These are phyloP conservation scores for Talaromyces sp. DNA, from an alignment of 2,329 filamentous ascomycete species.

Conservation along the genomic window DNA sequence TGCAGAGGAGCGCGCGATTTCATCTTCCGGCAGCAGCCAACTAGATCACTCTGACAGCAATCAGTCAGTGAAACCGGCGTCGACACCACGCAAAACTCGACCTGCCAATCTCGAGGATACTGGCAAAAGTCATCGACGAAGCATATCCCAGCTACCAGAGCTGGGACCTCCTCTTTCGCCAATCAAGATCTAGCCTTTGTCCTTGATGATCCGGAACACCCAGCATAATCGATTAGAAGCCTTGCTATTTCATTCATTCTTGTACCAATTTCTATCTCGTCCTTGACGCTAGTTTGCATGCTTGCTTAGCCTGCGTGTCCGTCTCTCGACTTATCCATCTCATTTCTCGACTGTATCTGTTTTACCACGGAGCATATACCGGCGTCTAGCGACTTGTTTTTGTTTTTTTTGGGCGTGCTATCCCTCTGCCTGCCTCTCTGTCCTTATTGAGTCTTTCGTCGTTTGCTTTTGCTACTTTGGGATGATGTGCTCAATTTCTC, in stretches of 20 bases:
- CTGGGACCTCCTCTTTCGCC: slow-evolving; percentile 47
- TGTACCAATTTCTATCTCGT: background rate
- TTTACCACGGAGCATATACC: slow-evolving; percentile 7
- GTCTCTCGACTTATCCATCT: background rate
- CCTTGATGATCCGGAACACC: background rate
- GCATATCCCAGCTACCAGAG: slow-evolving; percentile 46
- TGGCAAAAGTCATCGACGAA: slow-evolving; percentile 29
- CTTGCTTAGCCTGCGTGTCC: background rate
- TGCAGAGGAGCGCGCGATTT: slow-evolving; percentile 56
- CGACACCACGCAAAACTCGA: slow-evolving; percentile 12
- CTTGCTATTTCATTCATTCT: background rate
- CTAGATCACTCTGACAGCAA: slow-evolving; percentile 29
- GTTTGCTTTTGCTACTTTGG: background rate
- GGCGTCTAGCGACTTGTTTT: slow-evolving; percentile 13
- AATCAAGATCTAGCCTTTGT: slow-evolving; percentile 40
- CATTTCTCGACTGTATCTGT: background rate
- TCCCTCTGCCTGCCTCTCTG: background rate
- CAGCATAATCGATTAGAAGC: background rate
- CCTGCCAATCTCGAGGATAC: slow-evolving; percentile 29
- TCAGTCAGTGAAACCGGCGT: slow-evolving; percentile 25
- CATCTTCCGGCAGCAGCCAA: slow-evolving; percentile 64
- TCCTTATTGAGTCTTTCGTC: background rate
- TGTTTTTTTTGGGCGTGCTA: background rate
- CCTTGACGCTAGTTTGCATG: background rate
- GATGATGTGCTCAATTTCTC: background rate